A percentile compares a stretch with the other conserved stretches of the same genome.
Conservation (phyloP, 2,329 filamentous ascomycete genomes). For the Claviceps citrina region DNA sequence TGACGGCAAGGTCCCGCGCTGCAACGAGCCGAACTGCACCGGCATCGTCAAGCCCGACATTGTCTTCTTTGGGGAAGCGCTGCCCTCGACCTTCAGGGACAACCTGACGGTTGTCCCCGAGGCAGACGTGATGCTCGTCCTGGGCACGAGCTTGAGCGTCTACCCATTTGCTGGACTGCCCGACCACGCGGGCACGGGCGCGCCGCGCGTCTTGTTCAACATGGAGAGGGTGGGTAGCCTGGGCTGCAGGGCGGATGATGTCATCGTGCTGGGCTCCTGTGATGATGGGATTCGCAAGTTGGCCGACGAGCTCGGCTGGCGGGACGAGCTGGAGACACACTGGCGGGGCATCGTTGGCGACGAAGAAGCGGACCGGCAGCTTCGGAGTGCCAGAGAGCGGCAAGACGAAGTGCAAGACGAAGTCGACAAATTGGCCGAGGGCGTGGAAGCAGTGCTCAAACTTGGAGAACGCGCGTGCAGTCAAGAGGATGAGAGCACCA, state of each 20-base stretch:
- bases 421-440: slow-evolving; percentile 24
- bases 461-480: slow-evolving; percentile 14
- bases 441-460: slow-evolving; percentile 19
- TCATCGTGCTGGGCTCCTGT: slow-evolving; percentile 67
- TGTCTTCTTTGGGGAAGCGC: slow-evolving; percentile 74
- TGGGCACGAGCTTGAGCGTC: slow-evolving; percentile 78
- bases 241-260: slow-evolving; percentile 67
- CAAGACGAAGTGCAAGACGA: slow-evolving; percentile 27
- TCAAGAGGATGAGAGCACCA: neutral
- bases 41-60: slow-evolving; percentile 89
- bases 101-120: slow-evolving; percentile 31
- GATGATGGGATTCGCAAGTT: slow-evolving; percentile 67
- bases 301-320: slow-evolving; percentile 70
- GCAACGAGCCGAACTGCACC: slow-evolving; percentile 43
- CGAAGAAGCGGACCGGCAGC: slow-evolving; percentile 36
- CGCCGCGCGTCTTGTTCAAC: slow-evolving; percentile 76
- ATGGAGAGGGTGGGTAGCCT: slow-evolving; percentile 67
- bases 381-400: slow-evolving; percentile 17
- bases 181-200: slow-evolving; percentile 39
- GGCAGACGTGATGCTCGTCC: slow-evolving; percentile 67
- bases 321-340: slow-evolving; percentile 60
- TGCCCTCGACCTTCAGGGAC: slow-evolving; percentile 27
- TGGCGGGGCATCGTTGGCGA: slow-evolving; percentile 57
- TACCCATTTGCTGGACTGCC: slow-evolving; percentile 82
- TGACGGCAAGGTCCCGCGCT: slow-evolving; percentile 54